Base-by-base conservation (phyloP, 1,284 basidiomycete species). In the Blastosporella zonata region DNA sequence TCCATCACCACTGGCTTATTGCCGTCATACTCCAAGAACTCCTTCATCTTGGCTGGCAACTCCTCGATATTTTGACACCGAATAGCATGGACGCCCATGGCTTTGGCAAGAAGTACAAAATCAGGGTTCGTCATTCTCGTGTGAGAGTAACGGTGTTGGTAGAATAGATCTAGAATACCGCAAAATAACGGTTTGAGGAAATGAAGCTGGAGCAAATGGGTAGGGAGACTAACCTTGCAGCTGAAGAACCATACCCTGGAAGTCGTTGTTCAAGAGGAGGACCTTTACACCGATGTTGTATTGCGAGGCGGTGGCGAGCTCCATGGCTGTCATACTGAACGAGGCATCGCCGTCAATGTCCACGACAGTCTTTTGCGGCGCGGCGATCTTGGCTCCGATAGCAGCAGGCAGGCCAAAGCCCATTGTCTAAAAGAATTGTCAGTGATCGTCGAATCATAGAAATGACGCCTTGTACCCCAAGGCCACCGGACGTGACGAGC, bases 241-340 rank as follows among this genome's bases (percentile, higher is more conserved):
- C 74, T 99, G 96, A 43, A 93, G 74, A 15, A 98, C 96, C 96
- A 99, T 98, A 48, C 96, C 96, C 69, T 96, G 92, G 79, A 93
- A 95, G 67, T 93, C 90, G 71, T 96, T 96, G 76, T 95, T 94
- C 61, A 95, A 67, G 20, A 95, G 70, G 56, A 95, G 73, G 33
- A 90, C 89, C 73, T 99, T 99, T 62, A 97, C 92, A 53, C 97
- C 96, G 54, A 99, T 96, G 65, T 81, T 72, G 73, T 82, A 95
- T 67, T 96, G 90, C 22, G 87, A 79, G 3, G 96, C 96, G 0
- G 96, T 99, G 18, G 87, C 86, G 46, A 98, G 84, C 71, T 99
- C 97, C 97, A 98, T 99, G 0, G 93, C 95, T 2, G 97, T 98
- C 97, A 99, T 99, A 62, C 90, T 95, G 73, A 97, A 96, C 10